A percentile compares a stretch with the other conserved stretches of the same genome.
phyloP scores from a whole-genome alignment of 306 rosid genomes.

The Fragaria iinumae region DNA sequence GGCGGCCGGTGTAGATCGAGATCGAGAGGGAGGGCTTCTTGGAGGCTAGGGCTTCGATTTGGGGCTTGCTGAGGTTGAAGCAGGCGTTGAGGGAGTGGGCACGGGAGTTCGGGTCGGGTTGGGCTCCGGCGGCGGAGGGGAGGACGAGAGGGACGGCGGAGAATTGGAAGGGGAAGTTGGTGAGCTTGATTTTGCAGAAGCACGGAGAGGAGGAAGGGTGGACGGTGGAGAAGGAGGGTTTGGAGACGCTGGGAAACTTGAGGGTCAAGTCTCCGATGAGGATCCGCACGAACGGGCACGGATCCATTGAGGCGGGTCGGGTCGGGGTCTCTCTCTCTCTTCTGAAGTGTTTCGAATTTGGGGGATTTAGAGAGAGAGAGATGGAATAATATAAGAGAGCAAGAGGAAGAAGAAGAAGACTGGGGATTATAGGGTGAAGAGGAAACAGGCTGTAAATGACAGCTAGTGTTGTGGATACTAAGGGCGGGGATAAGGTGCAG shows the following conservation, averaged over 20 bases:
- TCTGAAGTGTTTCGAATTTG: neutral
- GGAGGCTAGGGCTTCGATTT: slow-evolving; percentile 35
- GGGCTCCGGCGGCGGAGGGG: slow-evolving; percentile 1
- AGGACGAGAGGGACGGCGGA: slow-evolving; percentile 44
- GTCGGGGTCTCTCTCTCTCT: neutral
- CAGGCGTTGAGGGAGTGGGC: slow-evolving; percentile 48
- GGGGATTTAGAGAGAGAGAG: neutral
- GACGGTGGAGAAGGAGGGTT: slow-evolving; percentile 50
- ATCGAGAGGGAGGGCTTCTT: slow-evolving; percentile 33
- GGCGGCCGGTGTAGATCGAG: slow-evolving; percentile 43
- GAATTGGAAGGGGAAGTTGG: slow-evolving; percentile 34
- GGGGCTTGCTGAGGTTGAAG: slow-evolving; percentile 54
- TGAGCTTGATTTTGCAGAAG: slow-evolving; percentile 58
- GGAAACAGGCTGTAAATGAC: slow-evolving; percentile 13
- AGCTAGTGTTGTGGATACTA: neutral
- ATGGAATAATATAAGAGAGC: neutral
- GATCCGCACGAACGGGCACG: slow-evolving; percentile 73
- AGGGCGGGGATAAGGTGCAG: neutral
- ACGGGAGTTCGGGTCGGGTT: neutral
- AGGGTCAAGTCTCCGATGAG: slow-evolving; percentile 68
- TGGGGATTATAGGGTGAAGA: neutral
- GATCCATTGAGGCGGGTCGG: slow-evolving; percentile 49
- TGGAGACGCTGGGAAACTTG: slow-evolving; percentile 45
- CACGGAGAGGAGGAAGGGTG: slow-evolving; percentile 56
- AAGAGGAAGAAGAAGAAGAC: neutral